Evolutionary conservation across 2,329 filamentous ascomycete genomes (phyloP), one percentile per base, ranked within the genome.

Genomic region (Fusarium napiforme): DNA sequence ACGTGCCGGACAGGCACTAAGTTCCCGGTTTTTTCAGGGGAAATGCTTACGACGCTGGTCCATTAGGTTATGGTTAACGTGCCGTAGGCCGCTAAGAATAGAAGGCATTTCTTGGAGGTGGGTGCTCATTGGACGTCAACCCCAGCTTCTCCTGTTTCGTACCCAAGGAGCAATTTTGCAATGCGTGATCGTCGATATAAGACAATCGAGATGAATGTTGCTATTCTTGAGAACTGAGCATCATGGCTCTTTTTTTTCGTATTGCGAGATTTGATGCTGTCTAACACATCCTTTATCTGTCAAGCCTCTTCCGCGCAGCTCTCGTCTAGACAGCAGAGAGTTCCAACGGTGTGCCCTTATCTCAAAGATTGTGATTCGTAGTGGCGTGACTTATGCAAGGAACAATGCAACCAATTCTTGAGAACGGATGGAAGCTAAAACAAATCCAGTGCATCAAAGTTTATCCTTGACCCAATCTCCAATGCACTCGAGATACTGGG

Each of bases 21-120:
- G 49, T 71, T 69, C 73, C 71, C 67, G 45, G 75, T 70, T 71
- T 76, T 73, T 73, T 56, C 75, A 77, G 75, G 75, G 75, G 74
- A 74, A 71, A 65, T 62, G 63, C 67, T 70, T 69, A 67, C 67
- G 63, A 70, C 66, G 74, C 73, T 72, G 67, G 42, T 46, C 69
- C 61, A 64, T 56, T 45, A 45, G 37, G 32, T 36, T 53, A 56
- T 73, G 73, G 75, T 63, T 66, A 49, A 45, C 58, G 64, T 60
- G 55, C 55, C 26, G 55, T 34, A 15, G 59, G 59, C 56, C 70
- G 56, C 75, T 71, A 69, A 75, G 72, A 77, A 77, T 78, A 77
- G 75, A 65, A 67, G 23, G 11, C 34, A 32, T 63, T 63, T 66
- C 56, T 47, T 62, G 47, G 42, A 34, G 34, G 40, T 30, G 36